These are phyloP conservation scores for Tilletiopsis washingtonensis DNA, from an alignment of 1,284 basidiomycete species.

Conservation along the genomic window DNA sequence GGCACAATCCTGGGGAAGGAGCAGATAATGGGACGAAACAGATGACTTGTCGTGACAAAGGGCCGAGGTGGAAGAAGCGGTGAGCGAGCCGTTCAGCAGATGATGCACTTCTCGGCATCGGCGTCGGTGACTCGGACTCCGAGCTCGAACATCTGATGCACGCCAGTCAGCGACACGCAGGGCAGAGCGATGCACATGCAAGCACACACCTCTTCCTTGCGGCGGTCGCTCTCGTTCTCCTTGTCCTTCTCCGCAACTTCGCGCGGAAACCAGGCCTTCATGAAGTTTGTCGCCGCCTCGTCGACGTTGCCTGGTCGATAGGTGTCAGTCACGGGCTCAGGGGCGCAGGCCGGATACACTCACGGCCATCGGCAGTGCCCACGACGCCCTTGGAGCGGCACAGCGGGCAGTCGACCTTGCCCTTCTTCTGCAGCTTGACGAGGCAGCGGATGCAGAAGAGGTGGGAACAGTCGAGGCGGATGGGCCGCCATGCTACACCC, in stretches of 20 bases:
- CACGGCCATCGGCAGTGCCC: conserved; percentile 32
- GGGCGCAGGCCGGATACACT: too few species aligned
- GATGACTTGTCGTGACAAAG: not conserved
- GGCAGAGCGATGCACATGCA: too few species aligned
- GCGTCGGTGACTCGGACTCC: not conserved
- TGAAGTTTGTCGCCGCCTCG: conserved; percentile 70
- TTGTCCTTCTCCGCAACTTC: conserved; percentile 71
- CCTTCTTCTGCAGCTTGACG: conserved; percentile 85
- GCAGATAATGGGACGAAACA: too few species aligned
- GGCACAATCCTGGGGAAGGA: too few species aligned
- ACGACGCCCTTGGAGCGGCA: conserved; percentile 52
- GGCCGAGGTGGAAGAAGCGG: not conserved
- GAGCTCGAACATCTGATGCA: too few species aligned
- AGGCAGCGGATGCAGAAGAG: conserved; percentile 86
- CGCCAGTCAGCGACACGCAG: too few species aligned
- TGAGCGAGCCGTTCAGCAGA: not conserved
- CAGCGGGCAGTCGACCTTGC: conserved; percentile 73
- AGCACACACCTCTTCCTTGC: conserved; percentile 6
- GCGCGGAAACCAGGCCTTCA: conserved; percentile 85
- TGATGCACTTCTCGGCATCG: not conserved
- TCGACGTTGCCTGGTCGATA: conserved; percentile 70
- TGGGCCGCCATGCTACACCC: conserved; percentile 50
- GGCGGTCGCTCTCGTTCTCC: conserved; percentile 53
- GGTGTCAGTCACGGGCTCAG: too few species aligned
- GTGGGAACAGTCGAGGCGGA: conserved; percentile 74